Evolutionary conservation across 2,329 filamentous ascomycete genomes (phyloP), one percentile per base, ranked within the genome.

Genomic region (Ramularia collo-cygni): DNA sequence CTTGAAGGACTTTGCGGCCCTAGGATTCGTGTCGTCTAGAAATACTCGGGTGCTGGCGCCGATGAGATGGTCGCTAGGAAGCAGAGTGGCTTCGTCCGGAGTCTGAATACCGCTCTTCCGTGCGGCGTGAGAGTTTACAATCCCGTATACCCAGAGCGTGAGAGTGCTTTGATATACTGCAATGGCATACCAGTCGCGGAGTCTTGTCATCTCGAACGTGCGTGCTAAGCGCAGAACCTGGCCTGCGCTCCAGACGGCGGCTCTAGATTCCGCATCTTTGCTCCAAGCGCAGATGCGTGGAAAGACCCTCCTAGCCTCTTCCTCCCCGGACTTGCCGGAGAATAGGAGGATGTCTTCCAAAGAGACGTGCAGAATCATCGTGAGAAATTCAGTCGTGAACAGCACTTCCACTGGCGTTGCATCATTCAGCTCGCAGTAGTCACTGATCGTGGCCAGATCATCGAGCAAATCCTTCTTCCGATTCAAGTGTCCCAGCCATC

Each of bases 111-210:
- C 53, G 36, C 49, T 51, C 18, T 45, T 47, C 7, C 48, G 72
- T 67, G 3, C 77, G 58, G 8, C 59, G 49, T 24, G 55, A 3
- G 62, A 62, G n/a, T 64, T 63, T 15, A 56, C 55, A 19, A 50
- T 55, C 0, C 79, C 77, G 50, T 80, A 83, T 0, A 74, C 74
- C 82, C 82, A 86, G 8, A 85, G 60, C 1, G 76, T 74, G 3
- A 86, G 64, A 4, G 74, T 70, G 3, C 77, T 78, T 51, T 85
- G 79, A 53, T 83, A 81, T 0, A 83, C 69, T 0, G 74, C 77
- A 7, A 85, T 72, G 0, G 80, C 78, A 49, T 77, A 75, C 57
- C 84, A 84, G 46, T 80, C 77, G 32, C 75, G 73, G 12, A 57
- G 38, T 27, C 44, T 40, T 2, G 48, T 52, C 31, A 53, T 50